Evolutionary conservation across 2,329 filamentous ascomycete species (phyloP).

Genomic region (Teratosphaeria nubilosa): DNA sequence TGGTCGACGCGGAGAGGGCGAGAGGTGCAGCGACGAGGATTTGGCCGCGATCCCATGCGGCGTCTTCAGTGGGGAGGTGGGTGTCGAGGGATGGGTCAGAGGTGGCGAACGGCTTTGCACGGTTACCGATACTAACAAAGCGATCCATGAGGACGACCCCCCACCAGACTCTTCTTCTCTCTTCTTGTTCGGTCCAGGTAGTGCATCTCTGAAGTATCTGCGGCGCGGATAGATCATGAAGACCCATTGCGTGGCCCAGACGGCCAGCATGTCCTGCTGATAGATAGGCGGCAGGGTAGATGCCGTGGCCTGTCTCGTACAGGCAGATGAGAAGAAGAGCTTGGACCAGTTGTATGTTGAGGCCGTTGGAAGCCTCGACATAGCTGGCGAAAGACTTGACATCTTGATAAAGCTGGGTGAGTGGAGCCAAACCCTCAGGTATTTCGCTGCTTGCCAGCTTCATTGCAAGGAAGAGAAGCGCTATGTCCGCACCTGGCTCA

Average conservation of each 20-base stretch:
- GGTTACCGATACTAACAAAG: slow-evolving; percentile 20
- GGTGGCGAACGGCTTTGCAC: slow-evolving; percentile 17
- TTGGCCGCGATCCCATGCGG: slow-evolving; percentile 29
- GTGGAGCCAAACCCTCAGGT: slow-evolving; percentile 24
- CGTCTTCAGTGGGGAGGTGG: slow-evolving; percentile 30
- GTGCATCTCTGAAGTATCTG: slow-evolving; percentile 28
- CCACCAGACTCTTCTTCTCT: slow-evolving; percentile 41
- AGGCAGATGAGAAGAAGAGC: slow-evolving; percentile 37
- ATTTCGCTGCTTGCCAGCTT: slow-evolving; percentile 32
- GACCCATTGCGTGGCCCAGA: slow-evolving; percentile 37
- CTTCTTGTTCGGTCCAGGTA: slow-evolving; percentile 41
- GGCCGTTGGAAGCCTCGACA: slow-evolving; percentile 34
- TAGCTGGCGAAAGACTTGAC: slow-evolving; percentile 34
- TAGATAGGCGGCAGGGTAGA: slow-evolving; percentile 44
- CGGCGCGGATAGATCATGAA: slow-evolving; percentile 29
- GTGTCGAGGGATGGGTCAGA: slow-evolving; percentile 14
- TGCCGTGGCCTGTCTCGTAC: slow-evolving; percentile 40
- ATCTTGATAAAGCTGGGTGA: slow-evolving; percentile 33
- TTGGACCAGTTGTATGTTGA: slow-evolving; percentile 37
- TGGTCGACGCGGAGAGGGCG: slow-evolving; percentile 14
- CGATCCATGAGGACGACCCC: slow-evolving; percentile 39
- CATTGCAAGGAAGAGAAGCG: slow-evolving; percentile 41
- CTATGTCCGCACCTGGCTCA: slow-evolving; percentile 38
- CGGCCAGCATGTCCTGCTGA: slow-evolving; percentile 36
- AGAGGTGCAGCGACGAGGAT: slow-evolving; percentile 18